Base-by-base conservation (phyloP, 768 basidiomycete species). In the Dictyophora rubrovolvata region DNA sequence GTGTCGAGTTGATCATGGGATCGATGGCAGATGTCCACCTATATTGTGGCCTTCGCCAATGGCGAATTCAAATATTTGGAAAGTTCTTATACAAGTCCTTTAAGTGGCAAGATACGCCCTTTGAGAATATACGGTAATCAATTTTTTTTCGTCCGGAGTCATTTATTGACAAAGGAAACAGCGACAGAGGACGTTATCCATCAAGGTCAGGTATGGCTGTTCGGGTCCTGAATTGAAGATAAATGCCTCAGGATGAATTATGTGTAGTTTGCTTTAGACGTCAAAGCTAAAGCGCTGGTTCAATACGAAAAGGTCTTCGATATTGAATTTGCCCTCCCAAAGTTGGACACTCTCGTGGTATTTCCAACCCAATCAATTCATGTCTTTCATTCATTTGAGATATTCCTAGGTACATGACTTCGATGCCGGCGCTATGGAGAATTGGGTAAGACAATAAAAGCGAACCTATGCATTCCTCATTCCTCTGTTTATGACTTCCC, bases 301-400 rank as follows among this genome's bases (percentile, higher is more conserved):
- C 69, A 93, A n/a, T 97, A 94, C 70, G 94, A 98, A 72, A 77
- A 86, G 68, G 79, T 95, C 57, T 97, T 97, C 68, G 85, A 94
- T 63, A 85, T 97, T 63, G 87, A 87, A 60, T 98, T 86, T 69
- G 92, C 94, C 21, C 79, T 98, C 23, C 91, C 93, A 5, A 97
- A 98, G 75, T 79, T 98, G 48, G 95, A 97, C 67, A 94, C 93
- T 1, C 77, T 98, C 14, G 89, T 92, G 59, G 86, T 84, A 68
- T 60, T 83, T 42, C n/a, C 7, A 7, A 28, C 2, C 42, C 4
- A 9, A 12, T 42, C 71, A 20, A 42, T n/a, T 14, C 42, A 42
- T 42, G 42, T 42, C n/a, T 12, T 14, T 2, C 10, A 42, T 12
- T 14, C 14, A 17, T 54, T 36, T 12, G 18, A 48, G 1, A 34